phyloP scores from a whole-genome alignment of 306 rosid genomes.

The Cercis canadensis region DNA sequence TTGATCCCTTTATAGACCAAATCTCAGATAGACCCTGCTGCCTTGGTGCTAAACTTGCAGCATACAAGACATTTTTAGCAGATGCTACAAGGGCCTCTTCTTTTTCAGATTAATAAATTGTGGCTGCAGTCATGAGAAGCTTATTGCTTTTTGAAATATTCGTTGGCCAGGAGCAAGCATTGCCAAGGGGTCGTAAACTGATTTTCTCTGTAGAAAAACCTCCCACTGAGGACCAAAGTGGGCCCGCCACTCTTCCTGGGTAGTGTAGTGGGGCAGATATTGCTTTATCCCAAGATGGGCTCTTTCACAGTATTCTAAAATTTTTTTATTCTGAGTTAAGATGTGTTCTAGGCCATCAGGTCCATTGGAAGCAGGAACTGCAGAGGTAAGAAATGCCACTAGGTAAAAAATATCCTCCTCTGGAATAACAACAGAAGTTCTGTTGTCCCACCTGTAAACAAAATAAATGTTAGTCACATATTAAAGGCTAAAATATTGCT shows the following conservation, averaged over 20 bases:
- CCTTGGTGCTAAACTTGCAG: conserved; percentile 36
- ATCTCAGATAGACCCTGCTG: conserved; percentile 36
- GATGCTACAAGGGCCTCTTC: conserved; percentile 36
- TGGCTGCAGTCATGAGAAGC: conserved; percentile 50
- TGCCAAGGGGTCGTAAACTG: conserved; percentile 84
- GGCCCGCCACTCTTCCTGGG: conserved; percentile 80
- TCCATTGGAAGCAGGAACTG: conserved; percentile 80
- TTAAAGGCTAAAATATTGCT: background rate
- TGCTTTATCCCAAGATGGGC: conserved; percentile 81
- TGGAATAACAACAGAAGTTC: conserved; percentile 72
- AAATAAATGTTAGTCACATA: conserved; percentile 27
- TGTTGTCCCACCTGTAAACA: conserved; percentile 89
- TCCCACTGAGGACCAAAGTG: conserved; percentile 93
- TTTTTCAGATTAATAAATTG: conserved; percentile 10
- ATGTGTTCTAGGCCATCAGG: conserved; percentile 81
- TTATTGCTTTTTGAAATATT: conserved; percentile 74
- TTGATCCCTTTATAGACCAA: conserved; percentile 30
- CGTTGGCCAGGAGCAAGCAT: conserved; percentile 89
- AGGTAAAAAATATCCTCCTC: conserved; percentile 86
- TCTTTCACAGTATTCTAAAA: conserved; percentile 77
- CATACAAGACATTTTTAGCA: conserved; percentile 34
- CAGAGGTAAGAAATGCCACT: conserved; percentile 88
- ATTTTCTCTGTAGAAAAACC: conserved; percentile 70
- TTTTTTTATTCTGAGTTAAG: conserved; percentile 78
- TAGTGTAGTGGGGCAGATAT: conserved; percentile 80